Base-by-base conservation (phyloP, 768 basidiomycete genomes). In the Kondoa subrosea region DNA sequence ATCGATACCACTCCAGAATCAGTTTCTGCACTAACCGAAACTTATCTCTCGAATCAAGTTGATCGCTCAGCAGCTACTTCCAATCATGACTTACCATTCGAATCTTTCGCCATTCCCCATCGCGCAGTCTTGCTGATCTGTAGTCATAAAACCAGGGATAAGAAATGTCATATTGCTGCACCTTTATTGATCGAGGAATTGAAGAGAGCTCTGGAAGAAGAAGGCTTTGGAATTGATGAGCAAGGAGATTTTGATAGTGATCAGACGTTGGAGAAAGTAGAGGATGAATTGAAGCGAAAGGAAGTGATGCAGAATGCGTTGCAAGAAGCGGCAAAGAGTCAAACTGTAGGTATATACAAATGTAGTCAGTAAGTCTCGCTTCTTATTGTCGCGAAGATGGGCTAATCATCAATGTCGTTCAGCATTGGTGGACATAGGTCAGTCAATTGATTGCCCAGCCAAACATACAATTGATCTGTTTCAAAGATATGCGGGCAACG, bases 131-230 rank as follows among this genome's bases (percentile, higher is more conserved):
- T 50, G 21, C 21, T 50, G 40, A 50, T 50, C 8, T 50, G 92
- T 76, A 95, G 91, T 1, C 93, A 96, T 78, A 90, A 90, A 78
- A 84, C 83, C 72, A 81, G 92, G 34, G 92, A 96, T 78, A 92
- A 91, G 75, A 84, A 90, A 68, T 97, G 93, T 77, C 83, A 83
- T 27, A 85, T 95, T 58, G 69, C 70, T 80, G 77, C 64, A 21
- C 65, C 69, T 2, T 31, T 66, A 8, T 69, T 62, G 65, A 66
- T 68, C 58, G 25, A 71, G 72, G 68, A 75, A 73, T 70, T 76
- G 76, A 71, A 71, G 77, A 3, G 61, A 4, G 61, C 61, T 3
- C 8, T 63, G 15, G 61, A 63, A 63, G 61, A 63, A 27, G 61
- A 63, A 63, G 61, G 61, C 3, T 63, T 27, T 17, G 27, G 30